phyloP scores from a whole-genome alignment of 2,329 filamentous ascomycete species.

The Metarhizium humberi region DNA sequence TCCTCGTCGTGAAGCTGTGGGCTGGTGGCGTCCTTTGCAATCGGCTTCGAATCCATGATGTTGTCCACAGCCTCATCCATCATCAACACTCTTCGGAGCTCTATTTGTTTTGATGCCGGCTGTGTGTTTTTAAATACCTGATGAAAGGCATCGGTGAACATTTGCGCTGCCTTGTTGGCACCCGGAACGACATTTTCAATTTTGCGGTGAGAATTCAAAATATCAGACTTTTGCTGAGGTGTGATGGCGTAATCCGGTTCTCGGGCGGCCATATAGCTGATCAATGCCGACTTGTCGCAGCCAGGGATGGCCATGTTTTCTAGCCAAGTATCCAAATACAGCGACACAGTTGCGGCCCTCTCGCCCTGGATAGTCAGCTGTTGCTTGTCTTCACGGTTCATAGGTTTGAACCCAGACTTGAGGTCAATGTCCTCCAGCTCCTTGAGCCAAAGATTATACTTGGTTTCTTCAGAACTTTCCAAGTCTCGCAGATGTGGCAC shows the following conservation, averaged over 20 bases:
- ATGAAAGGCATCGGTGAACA: slow-evolving; percentile 50
- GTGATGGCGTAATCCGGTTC: slow-evolving; percentile 39
- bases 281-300: slow-evolving; percentile 42
- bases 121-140: slow-evolving; percentile 36
- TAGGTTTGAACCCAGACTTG: slow-evolving; percentile 46
- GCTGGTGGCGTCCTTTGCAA: slow-evolving; percentile 33
- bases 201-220: slow-evolving; percentile 38
- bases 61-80: slow-evolving; percentile 45
- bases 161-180: slow-evolving; percentile 31
- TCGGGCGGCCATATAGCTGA: slow-evolving; percentile 42
- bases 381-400: slow-evolving; percentile 42
- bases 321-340: slow-evolving; percentile 47
- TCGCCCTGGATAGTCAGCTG: slow-evolving; percentile 40
- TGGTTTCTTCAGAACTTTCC: slow-evolving; percentile 44
- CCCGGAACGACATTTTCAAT: slow-evolving; percentile 29
- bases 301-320: slow-evolving; percentile 37
- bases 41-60: slow-evolving; percentile 43
- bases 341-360: slow-evolving; percentile 38
- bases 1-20: slow-evolving; percentile 25
- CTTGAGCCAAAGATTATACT: slow-evolving; percentile 47
- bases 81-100: slow-evolving; percentile 41
- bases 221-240: slow-evolving; percentile 43
- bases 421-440: slow-evolving; percentile 49
- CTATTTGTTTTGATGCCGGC: slow-evolving; percentile 28
- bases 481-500: slow-evolving; percentile 50